Base-by-base conservation (phyloP, 768 basidiomycete species). In the Xerocomellus chrysenteron region DNA sequence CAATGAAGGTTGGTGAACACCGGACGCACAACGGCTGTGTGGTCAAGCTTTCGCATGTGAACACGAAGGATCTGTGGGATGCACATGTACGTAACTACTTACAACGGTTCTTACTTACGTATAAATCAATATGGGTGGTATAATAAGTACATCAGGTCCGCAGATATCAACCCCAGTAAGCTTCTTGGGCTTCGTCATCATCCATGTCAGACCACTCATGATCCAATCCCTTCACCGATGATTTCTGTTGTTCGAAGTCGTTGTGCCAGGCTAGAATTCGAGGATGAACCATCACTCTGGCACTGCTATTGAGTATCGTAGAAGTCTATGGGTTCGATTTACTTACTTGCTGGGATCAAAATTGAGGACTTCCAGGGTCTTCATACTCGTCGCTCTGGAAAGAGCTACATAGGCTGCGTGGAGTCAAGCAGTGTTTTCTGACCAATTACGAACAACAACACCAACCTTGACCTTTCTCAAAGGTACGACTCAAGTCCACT, bases 391-490 rank as follows among this genome's bases (percentile, higher is more conserved):
- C 14, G 88, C 89, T 14, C 89, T 82, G 13, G 88, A 90, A 41
- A 89, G 78, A 2, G 85, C 86, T 24, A 89, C 87, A 64, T 87
- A 88, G 4, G 84, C 86, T 87, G 19, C 35, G 32, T 39, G 33
- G 35, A 24, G 36, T 62, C 30, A 51, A 33, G 28, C 4, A 45
- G 5, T 35, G 19, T 30, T 41, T 57, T 17, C 47, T 33, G 11
- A 52, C 4, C 9, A 40, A 33, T 39, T 30, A 21, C 9, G 32
- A 54, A 42, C 7, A 33, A 33, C 16, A 37, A 24, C 24, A 49
- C 67, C 49, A 47, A 85, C 88, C 87, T 83, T 91, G 85, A 5
- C 88, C 88, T 55, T 82, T 86, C 68, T 90, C 94, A 73, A 96
- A 96, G 1, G 83, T 87, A 41, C 81, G 78, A 56, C 75, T 68